Evolutionary conservation across 768 basidiomycete species (phyloP), one percentile per base, ranked within the genome.

Genomic region (Exidia glandulosa): DNA sequence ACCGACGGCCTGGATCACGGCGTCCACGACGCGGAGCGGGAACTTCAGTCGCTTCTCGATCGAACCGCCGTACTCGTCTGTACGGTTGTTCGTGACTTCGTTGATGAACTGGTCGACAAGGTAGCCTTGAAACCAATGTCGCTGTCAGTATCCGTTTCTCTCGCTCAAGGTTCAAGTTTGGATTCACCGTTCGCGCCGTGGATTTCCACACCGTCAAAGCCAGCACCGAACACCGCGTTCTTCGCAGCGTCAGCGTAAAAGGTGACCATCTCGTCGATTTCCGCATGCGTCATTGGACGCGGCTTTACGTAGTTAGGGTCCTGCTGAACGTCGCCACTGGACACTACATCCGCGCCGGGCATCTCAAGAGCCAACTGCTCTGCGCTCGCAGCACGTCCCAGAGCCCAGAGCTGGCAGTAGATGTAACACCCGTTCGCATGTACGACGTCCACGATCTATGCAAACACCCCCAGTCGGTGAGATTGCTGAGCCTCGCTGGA

Each of bases 171-270:
- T 27, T n/a, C 47, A 23, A 48, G 19, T n/a, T 23, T 48, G 25
- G 47, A 9, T 27, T 23, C n/a, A 48, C 47, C 71, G 37, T 70
- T 69, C 29, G 70, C 71, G 1, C 59, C 62, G 45, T 72, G 69
- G 3, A 72, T 62, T 71, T 85, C 81, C 3, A 81, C 73, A 16
- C 86, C 88, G 62, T 89, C 87, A 62, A 88, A 88, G 0, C 84
- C 86, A 30, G 86, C 85, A 52, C 74, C 66, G 12, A 65, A 59
- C 4, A 85, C 73, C 12, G 82, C 82, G 59, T 82, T 82, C 30
- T 72, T 71, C 3, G 86, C 83, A 2, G 81, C 83, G 16, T 74
- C 70, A 4, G 75, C 79, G 64, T 79, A 87, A 9, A 78, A 69
- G n/a, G 71, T 33, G 29, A 79, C 68, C 59, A 80, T 79, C 59